Base-by-base conservation (phyloP, 2,329 filamentous ascomycete species). In the Diplocarpon mali region DNA sequence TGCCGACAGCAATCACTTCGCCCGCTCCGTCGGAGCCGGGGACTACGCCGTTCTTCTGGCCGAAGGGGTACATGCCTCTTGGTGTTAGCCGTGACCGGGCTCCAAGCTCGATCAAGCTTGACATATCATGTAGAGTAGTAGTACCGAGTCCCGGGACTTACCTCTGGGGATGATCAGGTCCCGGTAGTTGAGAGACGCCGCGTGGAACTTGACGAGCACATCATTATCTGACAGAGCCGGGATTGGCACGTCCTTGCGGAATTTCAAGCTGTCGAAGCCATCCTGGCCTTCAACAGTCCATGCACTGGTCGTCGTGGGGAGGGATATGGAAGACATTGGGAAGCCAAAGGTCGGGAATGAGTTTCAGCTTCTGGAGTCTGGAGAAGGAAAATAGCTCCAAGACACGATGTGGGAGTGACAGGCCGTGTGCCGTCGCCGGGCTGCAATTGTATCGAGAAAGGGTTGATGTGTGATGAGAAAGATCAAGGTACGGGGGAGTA, bases 251-350 rank as follows among this genome's bases (percentile, higher is more conserved):
- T 57, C 10, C 57, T 49, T 14, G 40, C 68, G 60, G 50, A 70
- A 60, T 51, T 69, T 70, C 40, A 73, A 60, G 42, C 61, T 61
- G 17, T 73, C 67, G 53, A 74, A 75, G 47, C 66, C 70, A 39
- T 62, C 64, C 51, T 63, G 64, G 51, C 69, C 70, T 44, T 66
- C 56, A 14, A 79, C 62, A 6, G 64, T 69, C 76, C 76, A 80
- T 2, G 52, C 46, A 40, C 57, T 56, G 13, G 49, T 53, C 1
- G 55, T 56, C 45, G 56, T 56, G 1, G 60, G 59, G 28, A 60
- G 53, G 27, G 53, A 45, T 30, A 35, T 16, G n/a, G 36, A 38
- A 47, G 42, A 43, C 47, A 52, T 51, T 44, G 36, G 34, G 4
- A 9, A 10, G 5, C 10, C 11, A 14, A 12, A 14, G n/a, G n/a